Percentiles rank a stretch among this genome's conserved stretches.
phyloP scores from a whole-genome alignment of 2,329 filamentous ascomycete species.

The Onygena corvina region DNA sequence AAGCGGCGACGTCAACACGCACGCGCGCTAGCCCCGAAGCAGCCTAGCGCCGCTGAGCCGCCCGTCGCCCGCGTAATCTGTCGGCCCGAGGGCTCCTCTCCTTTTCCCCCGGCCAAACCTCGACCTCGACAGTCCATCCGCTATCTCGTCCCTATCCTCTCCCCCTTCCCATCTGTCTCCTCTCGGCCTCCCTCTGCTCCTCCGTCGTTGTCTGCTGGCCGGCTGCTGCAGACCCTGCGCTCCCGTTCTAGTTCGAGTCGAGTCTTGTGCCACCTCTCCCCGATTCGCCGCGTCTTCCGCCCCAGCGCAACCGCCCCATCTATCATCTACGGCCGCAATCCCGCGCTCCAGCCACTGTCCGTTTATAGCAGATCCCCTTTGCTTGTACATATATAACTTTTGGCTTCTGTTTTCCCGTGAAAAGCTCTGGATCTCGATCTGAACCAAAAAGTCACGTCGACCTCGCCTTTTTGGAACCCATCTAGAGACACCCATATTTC shows the following conservation, averaged over 20 bases:
- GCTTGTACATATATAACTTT: background rate
- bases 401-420: background rate
- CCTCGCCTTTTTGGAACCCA: background rate
- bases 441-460: too few relatives aligned
- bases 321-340: constrained; percentile 1
- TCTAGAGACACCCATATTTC: background rate
- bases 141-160: too few relatives aligned
- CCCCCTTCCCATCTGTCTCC: too few relatives aligned
- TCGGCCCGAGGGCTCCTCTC: background rate
- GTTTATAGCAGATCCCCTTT: constrained; percentile 1
- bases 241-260: background rate
- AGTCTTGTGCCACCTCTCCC: background rate
- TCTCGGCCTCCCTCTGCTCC: background rate
- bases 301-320: background rate
- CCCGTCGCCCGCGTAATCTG: constrained; percentile 6
- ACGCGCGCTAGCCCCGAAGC: background rate
- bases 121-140: too few relatives aligned
- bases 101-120: background rate
- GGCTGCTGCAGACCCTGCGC: background rate
- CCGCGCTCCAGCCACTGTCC: constrained; percentile 2
- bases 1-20: background rate
- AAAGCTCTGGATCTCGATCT: background rate
- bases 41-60: background rate
- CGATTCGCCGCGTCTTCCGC: background rate
- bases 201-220: background rate